Conservation (phyloP, 2,329 filamentous ascomycete species). For the Penicillium sp. region DNA sequence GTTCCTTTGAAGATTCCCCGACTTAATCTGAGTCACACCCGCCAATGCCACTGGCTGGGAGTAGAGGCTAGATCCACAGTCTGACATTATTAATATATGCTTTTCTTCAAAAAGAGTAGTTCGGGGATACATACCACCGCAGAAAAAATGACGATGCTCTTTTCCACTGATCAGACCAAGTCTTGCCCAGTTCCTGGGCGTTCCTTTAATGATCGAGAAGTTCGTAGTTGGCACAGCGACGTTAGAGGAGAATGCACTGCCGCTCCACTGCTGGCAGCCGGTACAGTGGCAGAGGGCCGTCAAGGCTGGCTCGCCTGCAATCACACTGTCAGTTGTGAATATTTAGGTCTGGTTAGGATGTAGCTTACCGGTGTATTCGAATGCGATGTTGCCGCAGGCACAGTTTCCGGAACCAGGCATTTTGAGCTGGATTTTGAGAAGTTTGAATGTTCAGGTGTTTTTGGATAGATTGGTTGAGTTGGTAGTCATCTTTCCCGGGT, state of each 20-base stretch:
- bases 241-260: neutral
- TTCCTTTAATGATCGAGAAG: neutral
- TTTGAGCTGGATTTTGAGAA: neutral
- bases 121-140: neutral
- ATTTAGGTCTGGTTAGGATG: neutral
- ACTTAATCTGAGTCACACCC: neutral
- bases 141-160: neutral
- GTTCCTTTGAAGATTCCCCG: neutral
- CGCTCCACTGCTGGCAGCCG: neutral
- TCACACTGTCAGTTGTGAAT: too few relatives aligned
- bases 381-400: neutral
- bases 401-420: neutral
- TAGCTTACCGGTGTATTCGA: neutral
- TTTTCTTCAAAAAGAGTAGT: neutral
- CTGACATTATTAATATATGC: neutral
- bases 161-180: neutral
- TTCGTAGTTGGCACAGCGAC: neutral
- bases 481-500: too few relatives aligned
- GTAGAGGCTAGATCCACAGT: neutral
- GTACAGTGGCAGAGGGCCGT: neutral
- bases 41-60: neutral
- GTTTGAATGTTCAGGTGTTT: neutral
- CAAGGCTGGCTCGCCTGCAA: neutral
- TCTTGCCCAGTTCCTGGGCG: neutral
- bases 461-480: neutral